These are phyloP conservation scores for Xylariaceae sp. DNA, from an alignment of 2,329 filamentous ascomycete genomes.

Conservation along the genomic window DNA sequence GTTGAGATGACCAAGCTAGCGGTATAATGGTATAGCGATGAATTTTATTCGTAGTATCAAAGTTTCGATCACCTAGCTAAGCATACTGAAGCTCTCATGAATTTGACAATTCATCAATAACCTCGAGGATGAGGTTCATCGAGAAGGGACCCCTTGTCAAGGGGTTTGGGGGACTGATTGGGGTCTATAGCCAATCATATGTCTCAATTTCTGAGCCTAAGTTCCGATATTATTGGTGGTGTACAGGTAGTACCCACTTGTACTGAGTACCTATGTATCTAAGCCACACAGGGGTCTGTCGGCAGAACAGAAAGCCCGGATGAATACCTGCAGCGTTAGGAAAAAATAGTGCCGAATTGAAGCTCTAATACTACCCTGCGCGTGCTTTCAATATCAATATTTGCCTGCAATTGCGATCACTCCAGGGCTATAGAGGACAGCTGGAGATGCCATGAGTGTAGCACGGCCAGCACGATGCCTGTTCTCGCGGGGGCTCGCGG, in stretches of 20 bases:
- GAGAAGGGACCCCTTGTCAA: slow-evolving; percentile 1
- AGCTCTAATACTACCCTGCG: slow-evolving; percentile 19
- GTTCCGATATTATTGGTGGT: too few relatives aligned
- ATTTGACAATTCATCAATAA: not conserved
- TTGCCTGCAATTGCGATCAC: slow-evolving; percentile 29
- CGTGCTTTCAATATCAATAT: slow-evolving; percentile 6
- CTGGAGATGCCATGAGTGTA: slow-evolving; percentile 57
- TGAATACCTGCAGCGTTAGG: slow-evolving; percentile 17
- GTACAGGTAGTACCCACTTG: too few relatives aligned
- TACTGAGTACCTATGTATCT: too few relatives aligned
- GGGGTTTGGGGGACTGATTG: not conserved
- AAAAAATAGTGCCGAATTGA: slow-evolving; percentile 38
- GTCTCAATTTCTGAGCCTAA: too few relatives aligned
- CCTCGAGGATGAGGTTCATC: not conserved
- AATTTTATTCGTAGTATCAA: too few relatives aligned
- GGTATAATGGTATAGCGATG: too few relatives aligned
- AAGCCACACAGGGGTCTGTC: not conserved
- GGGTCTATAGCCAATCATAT: slow-evolving; percentile 2
- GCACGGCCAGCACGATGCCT: slow-evolving; percentile 61
- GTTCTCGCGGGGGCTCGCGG: slow-evolving; percentile 55
- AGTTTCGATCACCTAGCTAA: too few relatives aligned
- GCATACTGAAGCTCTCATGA: too few relatives aligned
- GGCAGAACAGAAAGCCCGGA: slow-evolving; percentile 29
- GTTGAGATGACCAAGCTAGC: too few relatives aligned
- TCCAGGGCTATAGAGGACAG: slow-evolving; percentile 27